Percentiles rank a stretch among this genome's conserved stretches.
These are phyloP conservation scores for Lactarius tabidus DNA, from an alignment of 768 basidiomycete genomes.

Conservation along the genomic window DNA sequence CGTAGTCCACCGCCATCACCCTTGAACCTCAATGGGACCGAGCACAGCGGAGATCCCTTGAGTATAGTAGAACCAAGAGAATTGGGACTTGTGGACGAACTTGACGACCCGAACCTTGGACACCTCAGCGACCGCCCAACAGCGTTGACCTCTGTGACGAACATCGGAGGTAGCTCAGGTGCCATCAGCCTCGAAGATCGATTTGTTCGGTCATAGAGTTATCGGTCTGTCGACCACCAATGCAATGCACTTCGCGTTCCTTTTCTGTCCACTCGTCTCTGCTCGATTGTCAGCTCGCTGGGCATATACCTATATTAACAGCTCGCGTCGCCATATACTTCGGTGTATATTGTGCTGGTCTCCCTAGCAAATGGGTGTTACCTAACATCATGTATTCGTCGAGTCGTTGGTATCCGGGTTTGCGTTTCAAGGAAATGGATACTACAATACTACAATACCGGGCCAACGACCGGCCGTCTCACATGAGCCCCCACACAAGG, in stretches of 20 bases:
- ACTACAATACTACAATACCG: too few species aligned
- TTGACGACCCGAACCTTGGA: slow-evolving; percentile 80
- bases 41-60: slow-evolving; percentile 34
- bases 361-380: background rate
- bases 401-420: too few species aligned
- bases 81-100: slow-evolving; percentile 77
- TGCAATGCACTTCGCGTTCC: background rate
- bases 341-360: background rate
- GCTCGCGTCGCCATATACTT: background rate
- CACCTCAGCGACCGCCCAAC: slow-evolving; percentile 81
- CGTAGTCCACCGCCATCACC: slow-evolving; percentile 79
- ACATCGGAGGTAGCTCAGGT: slow-evolving; percentile 39
- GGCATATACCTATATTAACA: background rate
- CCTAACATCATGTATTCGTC: too few species aligned
- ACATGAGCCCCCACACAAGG: background rate
- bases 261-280: background rate
- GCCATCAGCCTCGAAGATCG: slow-evolving; percentile 55
- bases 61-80: slow-evolving; percentile 43
- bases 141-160: slow-evolving; percentile 62
- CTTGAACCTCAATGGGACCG: slow-evolving; percentile 45
- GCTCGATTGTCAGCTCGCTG: background rate
- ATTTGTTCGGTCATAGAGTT: slow-evolving; percentile 60
- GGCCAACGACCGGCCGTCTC: too few species aligned
- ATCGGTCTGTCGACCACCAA: background rate
- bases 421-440: too few species aligned